These are phyloP conservation scores for Alternaria sp. DNA, from an alignment of 2,329 filamentous ascomycete species.

Conservation along the genomic window DNA sequence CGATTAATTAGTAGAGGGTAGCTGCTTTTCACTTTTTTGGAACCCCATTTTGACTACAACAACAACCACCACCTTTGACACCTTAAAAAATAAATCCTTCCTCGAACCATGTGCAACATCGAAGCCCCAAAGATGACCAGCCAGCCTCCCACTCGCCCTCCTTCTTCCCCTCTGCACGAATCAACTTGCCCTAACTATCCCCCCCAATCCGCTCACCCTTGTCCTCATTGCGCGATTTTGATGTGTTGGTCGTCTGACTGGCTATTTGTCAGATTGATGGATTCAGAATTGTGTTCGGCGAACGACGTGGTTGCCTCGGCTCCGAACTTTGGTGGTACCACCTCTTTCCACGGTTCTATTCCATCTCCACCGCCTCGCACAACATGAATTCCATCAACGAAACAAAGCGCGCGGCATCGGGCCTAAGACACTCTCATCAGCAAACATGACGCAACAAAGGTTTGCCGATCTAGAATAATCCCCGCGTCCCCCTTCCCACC, in stretches of 20 bases:
- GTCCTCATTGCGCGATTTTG: slow-evolving; percentile 19
- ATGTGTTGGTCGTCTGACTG: slow-evolving; percentile 22
- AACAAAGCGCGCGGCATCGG: background rate
- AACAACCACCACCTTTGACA: too few species aligned
- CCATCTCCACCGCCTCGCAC: background rate
- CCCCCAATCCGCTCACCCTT: slow-evolving; percentile 22
- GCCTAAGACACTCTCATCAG: slow-evolving; percentile 1
- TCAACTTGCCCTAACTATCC: slow-evolving; percentile 19
- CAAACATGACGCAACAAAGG: background rate
- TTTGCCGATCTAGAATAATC: background rate
- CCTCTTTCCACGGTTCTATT: slow-evolving; percentile 1
- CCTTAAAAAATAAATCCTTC: too few species aligned
- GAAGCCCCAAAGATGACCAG: slow-evolving; percentile 28
- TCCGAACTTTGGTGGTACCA: background rate
- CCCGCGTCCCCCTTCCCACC: background rate
- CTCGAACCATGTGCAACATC: slow-evolving; percentile 21
- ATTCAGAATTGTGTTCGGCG: slow-evolving; percentile 6
- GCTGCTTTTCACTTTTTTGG: too few species aligned
- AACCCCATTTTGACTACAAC: too few species aligned
- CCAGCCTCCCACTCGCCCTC: slow-evolving; percentile 24
- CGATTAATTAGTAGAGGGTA: too few species aligned
- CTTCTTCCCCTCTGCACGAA: slow-evolving; percentile 24
- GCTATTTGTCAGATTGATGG: slow-evolving; percentile 26
- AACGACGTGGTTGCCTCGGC: background rate
- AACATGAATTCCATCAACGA: background rate